Evolutionary conservation across 805 yeast genomes (phyloP).

Genomic region (Blastobotrys terrestris): DNA sequence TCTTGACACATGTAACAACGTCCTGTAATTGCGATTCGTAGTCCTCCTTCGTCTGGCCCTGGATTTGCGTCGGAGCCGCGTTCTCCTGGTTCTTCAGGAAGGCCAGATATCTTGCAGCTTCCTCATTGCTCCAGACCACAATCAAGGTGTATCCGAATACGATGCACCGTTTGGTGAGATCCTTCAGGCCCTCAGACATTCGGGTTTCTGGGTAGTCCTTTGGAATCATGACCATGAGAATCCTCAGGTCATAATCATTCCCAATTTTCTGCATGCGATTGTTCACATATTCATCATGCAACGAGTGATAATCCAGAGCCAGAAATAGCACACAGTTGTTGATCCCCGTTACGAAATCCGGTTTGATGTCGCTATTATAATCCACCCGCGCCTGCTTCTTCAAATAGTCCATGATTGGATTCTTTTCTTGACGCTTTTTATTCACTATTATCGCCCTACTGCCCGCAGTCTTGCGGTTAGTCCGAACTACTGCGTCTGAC

Average conservation of each 20-base stretch:
- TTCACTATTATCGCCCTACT: constrained; percentile 12
- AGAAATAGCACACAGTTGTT: constrained; percentile 33
- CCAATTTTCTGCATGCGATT: constrained; percentile 32
- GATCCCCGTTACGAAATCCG: constrained; percentile 34
- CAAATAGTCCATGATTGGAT: constrained; percentile 24
- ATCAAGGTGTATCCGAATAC: constrained; percentile 29
- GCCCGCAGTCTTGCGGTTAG: background rate
- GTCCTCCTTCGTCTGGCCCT: constrained; percentile 25
- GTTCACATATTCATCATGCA: constrained; percentile 38
- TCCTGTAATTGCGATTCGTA: constrained; percentile 32
- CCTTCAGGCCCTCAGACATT: constrained; percentile 29
- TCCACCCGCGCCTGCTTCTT: constrained; percentile 18
- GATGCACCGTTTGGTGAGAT: constrained; percentile 30
- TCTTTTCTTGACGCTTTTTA: constrained; percentile 23
- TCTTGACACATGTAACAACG: constrained; percentile 30
- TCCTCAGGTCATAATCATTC: constrained; percentile 20
- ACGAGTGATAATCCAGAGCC: constrained; percentile 29
- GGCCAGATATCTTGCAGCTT: constrained; percentile 34
- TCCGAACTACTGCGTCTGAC: background rate
- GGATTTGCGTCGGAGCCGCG: constrained; percentile 28
- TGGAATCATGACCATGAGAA: constrained; percentile 35
- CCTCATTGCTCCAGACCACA: constrained; percentile 32
- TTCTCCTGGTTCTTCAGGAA: constrained; percentile 28
- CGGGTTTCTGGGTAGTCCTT: constrained; percentile 33
- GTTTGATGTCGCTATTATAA: constrained; percentile 23